A percentile compares a stretch with the other conserved stretches of the same genome.
Conservation (phyloP, 352 stramenopile genomes). For the Pythium brachiatum region DNA sequence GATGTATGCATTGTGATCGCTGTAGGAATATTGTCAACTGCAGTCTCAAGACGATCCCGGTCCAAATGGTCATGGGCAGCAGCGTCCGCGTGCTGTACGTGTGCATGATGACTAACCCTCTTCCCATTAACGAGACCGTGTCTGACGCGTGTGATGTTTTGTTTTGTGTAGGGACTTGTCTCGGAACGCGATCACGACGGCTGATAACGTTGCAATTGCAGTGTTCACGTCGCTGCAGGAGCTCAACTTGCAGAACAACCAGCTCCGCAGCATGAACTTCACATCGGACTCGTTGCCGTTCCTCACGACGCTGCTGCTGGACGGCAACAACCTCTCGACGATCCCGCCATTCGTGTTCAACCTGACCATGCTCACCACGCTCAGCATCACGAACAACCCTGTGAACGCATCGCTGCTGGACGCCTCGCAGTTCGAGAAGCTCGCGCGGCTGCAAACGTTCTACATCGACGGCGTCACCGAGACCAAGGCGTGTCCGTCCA, state of each 20-base stretch:
- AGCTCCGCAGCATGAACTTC: conserved; percentile 17
- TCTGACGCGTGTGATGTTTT: not conserved
- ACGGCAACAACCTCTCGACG: conserved; percentile 42
- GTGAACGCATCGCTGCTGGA: conserved; percentile 53
- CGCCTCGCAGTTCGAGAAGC: conserved; percentile 45
- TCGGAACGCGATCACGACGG: conserved; percentile 16
- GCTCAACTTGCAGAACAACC: conserved; percentile 20
- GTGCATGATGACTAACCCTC: no score
- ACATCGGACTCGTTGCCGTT: conserved; percentile 14
- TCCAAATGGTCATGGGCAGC: conserved; percentile 38
- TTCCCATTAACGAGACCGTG: no score
- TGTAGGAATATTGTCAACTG: conserved; percentile 67
- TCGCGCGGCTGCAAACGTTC: conserved; percentile 49
- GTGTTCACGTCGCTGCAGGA: conserved; percentile 19
- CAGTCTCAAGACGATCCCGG: conserved; percentile 58
- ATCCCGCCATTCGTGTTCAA: conserved; percentile 60
- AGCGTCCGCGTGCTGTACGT: conserved; percentile 59
- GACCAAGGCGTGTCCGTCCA: conserved; percentile 47
- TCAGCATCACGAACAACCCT: conserved; percentile 49
- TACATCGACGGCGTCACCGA: conserved; percentile 49
- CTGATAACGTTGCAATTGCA: not conserved
- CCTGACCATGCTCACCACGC: conserved; percentile 41
- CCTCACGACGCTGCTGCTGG: conserved; percentile 25
- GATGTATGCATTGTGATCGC: conserved; percentile 6
- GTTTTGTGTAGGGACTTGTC: conserved; percentile 21